Evolutionary conservation across 2,329 filamentous ascomycete genomes (phyloP), one percentile per base, ranked within the genome.

Genomic region (Penicillium fuscoglaucum): DNA sequence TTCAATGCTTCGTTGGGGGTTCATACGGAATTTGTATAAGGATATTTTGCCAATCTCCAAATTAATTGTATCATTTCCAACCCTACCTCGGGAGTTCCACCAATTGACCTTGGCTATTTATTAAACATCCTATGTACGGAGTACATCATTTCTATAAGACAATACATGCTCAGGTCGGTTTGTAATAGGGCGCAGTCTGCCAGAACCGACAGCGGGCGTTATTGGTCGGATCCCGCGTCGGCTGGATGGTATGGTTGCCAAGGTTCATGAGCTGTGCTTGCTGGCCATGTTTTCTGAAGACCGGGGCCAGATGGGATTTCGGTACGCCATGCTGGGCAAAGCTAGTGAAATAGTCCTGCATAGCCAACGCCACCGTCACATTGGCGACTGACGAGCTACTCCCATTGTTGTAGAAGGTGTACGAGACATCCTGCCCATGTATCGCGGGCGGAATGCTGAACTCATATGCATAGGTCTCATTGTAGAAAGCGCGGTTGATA

Each of bases 361-460:
- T 66, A 2, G 65, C 69, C 40, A 68, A 48, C 5, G 74, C 75
- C 9, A 76, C 66, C 7, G 70, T 69, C 13, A 58, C 64, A 40
- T 74, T 71, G 6, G 61, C 45, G 2, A 70, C 67, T 1, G 33
- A 75, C 73, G n/a, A 43, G 19, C 0, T 70, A 58, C 71, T 70
- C 12, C 66, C 64, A 21, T 68, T 70, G 26, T 77, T 74, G 66
- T 78, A 85, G 70, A 80, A 85, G 1, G 82, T 84, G 62, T 82
- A 84, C 0, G 74, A 52, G 4, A 83, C 61, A 61, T 86, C 84
- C 39, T 76, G 68, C 15, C 81, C 82, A 65, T 86, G 84, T 17
- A 84, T 66, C 4, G 76, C 83, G 0, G 83, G 83, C 0, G 79
- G 78, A 0, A 85, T 74, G 43, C 75, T 76, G 66, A 85, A 86